Evolutionary conservation across 768 basidiomycete genomes (phyloP), one percentile per base, ranked within the genome.

Genomic region (Mycena floridula): DNA sequence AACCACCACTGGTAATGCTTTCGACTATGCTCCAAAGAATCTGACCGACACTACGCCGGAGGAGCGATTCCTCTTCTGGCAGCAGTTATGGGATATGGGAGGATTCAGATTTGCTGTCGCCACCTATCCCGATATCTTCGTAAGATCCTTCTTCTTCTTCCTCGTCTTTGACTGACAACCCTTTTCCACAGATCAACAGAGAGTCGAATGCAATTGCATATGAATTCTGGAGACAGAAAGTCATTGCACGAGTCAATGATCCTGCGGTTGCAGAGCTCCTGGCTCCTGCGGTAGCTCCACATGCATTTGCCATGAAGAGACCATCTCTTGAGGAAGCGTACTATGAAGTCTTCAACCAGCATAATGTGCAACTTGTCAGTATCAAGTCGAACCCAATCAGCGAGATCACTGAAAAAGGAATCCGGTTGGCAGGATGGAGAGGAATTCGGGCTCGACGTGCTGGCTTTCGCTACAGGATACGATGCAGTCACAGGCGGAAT

Each of bases 251-350:
- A 18, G 16, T 59, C 7, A 45, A 48, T 11, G 51, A 58, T 25
- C 41, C 43, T 9, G 48, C 45, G 35, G 51, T 54, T 51, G 47
- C 50, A 38, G 55, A 56, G 21, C 56, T 54, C 37, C 53, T 61
- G 7, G 60, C 57, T 2, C 58, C 60, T 9, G 49, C 42, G 26
- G 30, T 46, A 13, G 35, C 50, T 11, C 51, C 52, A 1, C 58
- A 61, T 41, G 56, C 59, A 9, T 58, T 61, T n/a, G 59, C 58
- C 24, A 35, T 41, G 2, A 61, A 61, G 28, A 53, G 60, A 18
- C 43, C 50, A 5, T 49, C 27, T 16, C 48, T 58, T 4, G 58
- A 59, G 44, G 50, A 55, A 12, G 26, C 32, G 4, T 59, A 56
- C 38, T 60, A 48, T 22, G 54, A 60, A 30, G 57, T 60, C 6